A percentile compares a stretch with the other conserved stretches of the same genome.
phyloP scores from a whole-genome alignment of 495 filamentous ascomycete species.

The Astrothelium subdiscretum region DNA sequence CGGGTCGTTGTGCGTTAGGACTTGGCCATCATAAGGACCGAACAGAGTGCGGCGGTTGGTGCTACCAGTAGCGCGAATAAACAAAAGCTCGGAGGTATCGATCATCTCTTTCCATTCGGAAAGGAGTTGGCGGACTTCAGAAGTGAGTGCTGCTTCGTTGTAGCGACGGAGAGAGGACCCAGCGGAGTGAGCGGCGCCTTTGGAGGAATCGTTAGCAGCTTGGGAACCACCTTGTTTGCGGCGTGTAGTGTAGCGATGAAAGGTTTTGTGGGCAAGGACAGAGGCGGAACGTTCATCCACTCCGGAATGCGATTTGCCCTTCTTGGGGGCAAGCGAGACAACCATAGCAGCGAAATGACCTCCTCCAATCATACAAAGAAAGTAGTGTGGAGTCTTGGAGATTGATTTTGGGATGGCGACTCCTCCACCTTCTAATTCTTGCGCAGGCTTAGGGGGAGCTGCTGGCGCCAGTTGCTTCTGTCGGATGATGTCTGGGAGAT shows the following conservation, averaged over 20 bases:
- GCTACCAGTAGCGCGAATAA: slow-evolving; percentile 77
- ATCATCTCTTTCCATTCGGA: slow-evolving; percentile 74
- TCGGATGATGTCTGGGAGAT: slow-evolving; percentile 52
- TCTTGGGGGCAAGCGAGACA: slow-evolving; percentile 71
- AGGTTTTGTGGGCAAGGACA: slow-evolving; percentile 90
- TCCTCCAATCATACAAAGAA: slow-evolving; percentile 96
- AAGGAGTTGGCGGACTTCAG: slow-evolving; percentile 70
- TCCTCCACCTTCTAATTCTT: slow-evolving; percentile 32
- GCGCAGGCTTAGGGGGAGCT: slow-evolving; percentile 23
- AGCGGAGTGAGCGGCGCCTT: slow-evolving; percentile 86
- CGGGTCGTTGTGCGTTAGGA: slow-evolving; percentile 67
- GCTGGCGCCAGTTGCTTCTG: slow-evolving; percentile 62
- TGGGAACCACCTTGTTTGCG: slow-evolving; percentile 94
- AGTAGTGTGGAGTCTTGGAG: slow-evolving; percentile 57
- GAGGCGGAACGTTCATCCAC: slow-evolving; percentile 66
- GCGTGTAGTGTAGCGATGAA: slow-evolving; percentile 91
- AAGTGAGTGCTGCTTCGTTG: slow-evolving; percentile 78
- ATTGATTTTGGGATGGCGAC: slow-evolving; percentile 32
- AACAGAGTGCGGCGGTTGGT: slow-evolving; percentile 79
- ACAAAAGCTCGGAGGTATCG: slow-evolving; percentile 69
- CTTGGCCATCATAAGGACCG: slow-evolving; percentile 79
- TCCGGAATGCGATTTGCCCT: slow-evolving; percentile 57
- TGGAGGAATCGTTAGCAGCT: slow-evolving; percentile 80
- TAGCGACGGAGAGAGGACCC: slow-evolving; percentile 82
- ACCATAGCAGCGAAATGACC: slow-evolving; percentile 97